A percentile compares a stretch with the other conserved stretches of the same genome.
Evolutionary conservation across 2,329 filamentous ascomycete genomes (phyloP).

Genomic region (Calonectria hawksworthii): DNA sequence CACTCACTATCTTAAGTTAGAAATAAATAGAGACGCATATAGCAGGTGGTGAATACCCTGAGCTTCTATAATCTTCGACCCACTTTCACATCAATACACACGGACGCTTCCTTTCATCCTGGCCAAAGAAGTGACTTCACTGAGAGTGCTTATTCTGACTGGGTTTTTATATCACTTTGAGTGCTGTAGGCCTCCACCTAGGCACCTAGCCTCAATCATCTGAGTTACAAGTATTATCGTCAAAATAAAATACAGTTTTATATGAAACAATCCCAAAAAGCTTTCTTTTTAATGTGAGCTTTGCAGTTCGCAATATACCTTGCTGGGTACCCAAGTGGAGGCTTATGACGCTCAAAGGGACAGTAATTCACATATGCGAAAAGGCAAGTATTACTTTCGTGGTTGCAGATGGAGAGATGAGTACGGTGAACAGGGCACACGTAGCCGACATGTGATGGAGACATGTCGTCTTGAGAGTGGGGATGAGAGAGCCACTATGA

Average conservation of each 20-base stretch:
- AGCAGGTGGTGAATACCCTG: not conserved
- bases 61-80: not conserved
- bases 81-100: not conserved
- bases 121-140: not conserved
- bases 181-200: no score
- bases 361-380: not conserved
- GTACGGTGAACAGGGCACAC: not conserved
- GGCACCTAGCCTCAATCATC: no score
- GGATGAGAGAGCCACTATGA: not conserved
- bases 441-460: not conserved
- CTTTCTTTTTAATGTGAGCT: no score
- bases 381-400: not conserved
- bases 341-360: no score
- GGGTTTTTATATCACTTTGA: not conserved
- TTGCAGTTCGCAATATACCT: no score
- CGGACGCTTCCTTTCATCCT: not conserved
- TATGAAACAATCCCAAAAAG: no score
- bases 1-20: not conserved
- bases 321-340: no score
- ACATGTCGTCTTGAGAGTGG: not conserved
- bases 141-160: not conserved
- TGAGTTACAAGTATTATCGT: no score
- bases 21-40: not conserved
- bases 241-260: no score
- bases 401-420: not conserved